These are phyloP conservation scores for Leccinum pellstonianum DNA, from an alignment of 768 basidiomycete genomes.

Conservation along the genomic window DNA sequence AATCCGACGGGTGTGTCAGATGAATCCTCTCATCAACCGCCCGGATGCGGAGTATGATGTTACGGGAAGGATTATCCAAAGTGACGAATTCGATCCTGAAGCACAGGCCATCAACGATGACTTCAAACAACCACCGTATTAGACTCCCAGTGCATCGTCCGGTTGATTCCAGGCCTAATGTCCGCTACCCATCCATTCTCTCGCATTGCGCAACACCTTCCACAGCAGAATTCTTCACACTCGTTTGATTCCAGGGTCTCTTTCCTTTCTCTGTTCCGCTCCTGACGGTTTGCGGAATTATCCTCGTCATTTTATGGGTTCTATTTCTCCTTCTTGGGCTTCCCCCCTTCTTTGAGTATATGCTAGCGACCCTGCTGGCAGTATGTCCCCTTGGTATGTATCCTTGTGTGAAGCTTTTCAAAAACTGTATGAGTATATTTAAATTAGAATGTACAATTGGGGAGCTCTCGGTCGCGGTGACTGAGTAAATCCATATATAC, in stretches of 20 bases:
- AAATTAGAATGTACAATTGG: conserved; percentile 3
- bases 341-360: background rate
- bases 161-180: background rate
- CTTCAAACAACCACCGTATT: conserved; percentile 58
- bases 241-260: background rate
- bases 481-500: background rate
- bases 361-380: background rate
- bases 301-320: background rate
- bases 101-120: conserved; percentile 57
- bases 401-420: background rate
- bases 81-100: conserved; percentile 55
- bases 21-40: conserved; percentile 61
- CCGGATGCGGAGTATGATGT: conserved; percentile 54
- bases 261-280: background rate
- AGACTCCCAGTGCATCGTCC: conserved; percentile 2
- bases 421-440: background rate
- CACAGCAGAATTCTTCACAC: background rate
- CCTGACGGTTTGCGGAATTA: background rate
- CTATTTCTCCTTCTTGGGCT: conserved; percentile 3
- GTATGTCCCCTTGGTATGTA: background rate
- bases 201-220: background rate
- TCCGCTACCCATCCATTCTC: background rate
- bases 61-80: conserved; percentile 47
- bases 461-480: background rate
- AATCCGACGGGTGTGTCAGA: conserved; percentile 41